Evolutionary conservation across 139 green algal species (phyloP).

Genomic region (Tetratostichococcus sp.): DNA sequence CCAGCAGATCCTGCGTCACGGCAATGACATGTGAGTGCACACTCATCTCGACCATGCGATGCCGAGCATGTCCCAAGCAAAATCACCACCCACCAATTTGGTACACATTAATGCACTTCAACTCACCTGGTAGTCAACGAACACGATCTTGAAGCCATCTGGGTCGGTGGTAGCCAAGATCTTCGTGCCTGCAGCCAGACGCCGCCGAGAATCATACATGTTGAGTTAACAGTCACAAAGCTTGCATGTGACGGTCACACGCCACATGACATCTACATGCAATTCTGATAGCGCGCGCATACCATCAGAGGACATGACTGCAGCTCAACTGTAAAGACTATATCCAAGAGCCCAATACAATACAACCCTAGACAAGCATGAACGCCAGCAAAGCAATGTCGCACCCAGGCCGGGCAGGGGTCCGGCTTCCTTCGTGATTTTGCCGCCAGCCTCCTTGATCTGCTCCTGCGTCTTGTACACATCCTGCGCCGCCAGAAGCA

Average conservation of each 20-base stretch:
- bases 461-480: slow-evolving; percentile 82
- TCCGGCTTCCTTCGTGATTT: slow-evolving; percentile 41
- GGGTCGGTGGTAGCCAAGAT: slow-evolving; percentile 62
- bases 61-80: too few species aligned
- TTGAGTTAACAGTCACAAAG: neutral
- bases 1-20: slow-evolving; percentile 1
- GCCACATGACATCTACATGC: neutral
- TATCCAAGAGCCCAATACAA: too few species aligned
- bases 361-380: too few species aligned
- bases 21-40: neutral
- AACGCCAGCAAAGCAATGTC: too few species aligned
- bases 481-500: slow-evolving; percentile 40
- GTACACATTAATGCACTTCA: neutral
- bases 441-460: slow-evolving; percentile 62
- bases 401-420: slow-evolving; percentile 45
- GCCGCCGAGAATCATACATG: too few species aligned
- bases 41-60: neutral
- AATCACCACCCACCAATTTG: too few species aligned
- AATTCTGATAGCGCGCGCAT: too few species aligned
- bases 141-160: slow-evolving; percentile 57
- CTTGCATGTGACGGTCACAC: slow-evolving; percentile 12
- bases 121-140: slow-evolving; percentile 58
- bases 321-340: too few species aligned
- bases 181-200: slow-evolving; percentile 57
- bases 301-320: too few species aligned